These are phyloP conservation scores for Ruellia speciosa DNA, from an alignment of 305 asterid species.

Conservation along the genomic window DNA sequence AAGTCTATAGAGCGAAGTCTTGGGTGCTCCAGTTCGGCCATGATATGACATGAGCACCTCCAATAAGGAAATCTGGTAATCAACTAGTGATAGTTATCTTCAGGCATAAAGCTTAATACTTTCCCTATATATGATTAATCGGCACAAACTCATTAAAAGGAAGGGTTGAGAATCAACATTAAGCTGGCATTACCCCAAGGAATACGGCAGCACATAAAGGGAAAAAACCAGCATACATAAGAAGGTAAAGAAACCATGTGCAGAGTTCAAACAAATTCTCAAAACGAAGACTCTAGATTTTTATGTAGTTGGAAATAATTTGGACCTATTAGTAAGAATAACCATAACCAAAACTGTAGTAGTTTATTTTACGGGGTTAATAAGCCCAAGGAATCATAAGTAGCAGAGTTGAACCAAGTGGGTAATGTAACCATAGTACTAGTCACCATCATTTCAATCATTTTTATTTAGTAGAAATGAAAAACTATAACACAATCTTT, in stretches of 20 bases:
- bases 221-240: neutral
- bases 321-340: too few species aligned
- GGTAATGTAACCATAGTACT: neutral
- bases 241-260: neutral
- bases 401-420: neutral
- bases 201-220: neutral
- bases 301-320: too few species aligned
- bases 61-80: neutral
- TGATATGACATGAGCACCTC: neutral
- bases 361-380: neutral
- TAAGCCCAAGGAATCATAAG: neutral
- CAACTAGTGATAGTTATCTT: neutral
- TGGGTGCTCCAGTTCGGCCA: neutral
- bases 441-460: neutral
- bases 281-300: conserved; percentile 7
- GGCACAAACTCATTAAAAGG: too few species aligned
- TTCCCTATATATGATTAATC: neutral
- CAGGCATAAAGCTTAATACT: neutral
- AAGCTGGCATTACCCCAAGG: too few species aligned
- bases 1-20: neutral
- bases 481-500: neutral
- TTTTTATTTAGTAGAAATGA: neutral
- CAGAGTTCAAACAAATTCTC: conserved; percentile 4
- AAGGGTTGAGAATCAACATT: too few species aligned
- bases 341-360: too few species aligned